phyloP scores from a whole-genome alignment of 257 asterid species.

The Handroanthus guayacan region DNA sequence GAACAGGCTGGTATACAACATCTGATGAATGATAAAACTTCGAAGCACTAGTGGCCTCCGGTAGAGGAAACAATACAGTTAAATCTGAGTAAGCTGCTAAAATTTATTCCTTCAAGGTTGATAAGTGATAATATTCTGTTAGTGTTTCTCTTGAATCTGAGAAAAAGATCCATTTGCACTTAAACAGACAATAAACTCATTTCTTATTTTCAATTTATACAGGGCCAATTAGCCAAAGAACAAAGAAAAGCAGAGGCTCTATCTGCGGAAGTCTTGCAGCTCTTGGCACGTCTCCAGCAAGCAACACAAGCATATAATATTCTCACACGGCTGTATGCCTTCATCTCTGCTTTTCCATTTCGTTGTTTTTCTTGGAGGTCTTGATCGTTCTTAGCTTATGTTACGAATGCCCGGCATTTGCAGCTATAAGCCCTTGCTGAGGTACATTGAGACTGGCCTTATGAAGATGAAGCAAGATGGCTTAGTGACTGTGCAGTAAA shows the following conservation, averaged over 20 bases:
- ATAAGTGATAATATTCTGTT: slow-evolving; percentile 28
- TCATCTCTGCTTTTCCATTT: slow-evolving; percentile 24
- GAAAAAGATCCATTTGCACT: background rate
- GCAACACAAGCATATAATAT: slow-evolving; percentile 73
- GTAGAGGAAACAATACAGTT: slow-evolving; percentile 44
- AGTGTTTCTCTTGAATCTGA: too few relatives aligned
- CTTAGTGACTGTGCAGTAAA: slow-evolving; percentile 51
- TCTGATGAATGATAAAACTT: slow-evolving; percentile 45
- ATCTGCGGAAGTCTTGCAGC: slow-evolving; percentile 81
- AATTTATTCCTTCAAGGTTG: slow-evolving; percentile 68
- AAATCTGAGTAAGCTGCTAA: slow-evolving; percentile 54
- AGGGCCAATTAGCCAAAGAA: slow-evolving; percentile 79
- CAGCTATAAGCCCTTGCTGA: slow-evolving; percentile 85
- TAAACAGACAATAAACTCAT: background rate
- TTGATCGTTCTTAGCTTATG: slow-evolving; percentile 6
- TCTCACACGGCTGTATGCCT: slow-evolving; percentile 80
- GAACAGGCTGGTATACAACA: slow-evolving; percentile 58
- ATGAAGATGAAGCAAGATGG: slow-evolving; percentile 83
- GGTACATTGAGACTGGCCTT: slow-evolving; percentile 79
- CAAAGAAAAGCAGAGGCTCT: slow-evolving; percentile 86
- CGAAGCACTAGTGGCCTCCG: slow-evolving; percentile 45
- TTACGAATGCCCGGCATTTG: slow-evolving; percentile 4
- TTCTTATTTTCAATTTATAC: slow-evolving; percentile 26
- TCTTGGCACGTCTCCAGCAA: slow-evolving; percentile 85
- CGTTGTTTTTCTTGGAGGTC: background rate